These are phyloP conservation scores for Camelina neglecta DNA, from an alignment of 345 rosid genomes.

Conservation along the genomic window DNA sequence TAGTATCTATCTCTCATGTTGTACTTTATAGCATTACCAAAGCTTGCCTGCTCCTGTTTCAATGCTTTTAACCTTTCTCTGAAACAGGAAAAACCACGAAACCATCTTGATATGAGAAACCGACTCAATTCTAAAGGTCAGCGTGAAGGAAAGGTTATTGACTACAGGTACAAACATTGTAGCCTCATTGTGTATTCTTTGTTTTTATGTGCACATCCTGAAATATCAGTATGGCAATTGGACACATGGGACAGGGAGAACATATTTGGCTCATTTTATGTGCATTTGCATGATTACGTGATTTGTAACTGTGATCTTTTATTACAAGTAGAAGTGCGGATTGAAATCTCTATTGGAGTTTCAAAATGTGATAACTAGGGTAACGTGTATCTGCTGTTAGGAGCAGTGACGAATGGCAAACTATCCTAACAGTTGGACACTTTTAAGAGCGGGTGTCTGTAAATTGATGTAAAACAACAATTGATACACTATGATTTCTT, in stretches of 20 bases:
- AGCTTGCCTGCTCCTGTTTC: background rate
- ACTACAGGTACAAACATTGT: constrained; percentile 63
- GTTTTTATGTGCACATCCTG: background rate
- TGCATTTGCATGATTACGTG: background rate
- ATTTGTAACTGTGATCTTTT: background rate
- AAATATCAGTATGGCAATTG: background rate
- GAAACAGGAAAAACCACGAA: constrained; percentile 81
- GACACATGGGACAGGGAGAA: background rate
- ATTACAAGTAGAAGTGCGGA: background rate
- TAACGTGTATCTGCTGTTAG: constrained; percentile 11
- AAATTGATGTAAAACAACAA: background rate
- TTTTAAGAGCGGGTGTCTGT: background rate
- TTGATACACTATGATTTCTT: background rate
- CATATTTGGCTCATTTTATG: background rate
- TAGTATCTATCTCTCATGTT: background rate
- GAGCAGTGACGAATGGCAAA: background rate
- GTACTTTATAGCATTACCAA: background rate
- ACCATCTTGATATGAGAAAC: constrained; percentile 96
- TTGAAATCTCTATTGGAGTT: background rate
- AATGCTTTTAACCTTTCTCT: background rate
- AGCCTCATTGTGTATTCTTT: background rate
- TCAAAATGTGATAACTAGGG: background rate
- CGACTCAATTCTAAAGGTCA: constrained; percentile 89
- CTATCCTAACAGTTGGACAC: background rate
- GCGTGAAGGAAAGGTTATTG: constrained; percentile 88